phyloP scores from a whole-genome alignment of 768 basidiomycete species.

The Tricholoma sp. region DNA sequence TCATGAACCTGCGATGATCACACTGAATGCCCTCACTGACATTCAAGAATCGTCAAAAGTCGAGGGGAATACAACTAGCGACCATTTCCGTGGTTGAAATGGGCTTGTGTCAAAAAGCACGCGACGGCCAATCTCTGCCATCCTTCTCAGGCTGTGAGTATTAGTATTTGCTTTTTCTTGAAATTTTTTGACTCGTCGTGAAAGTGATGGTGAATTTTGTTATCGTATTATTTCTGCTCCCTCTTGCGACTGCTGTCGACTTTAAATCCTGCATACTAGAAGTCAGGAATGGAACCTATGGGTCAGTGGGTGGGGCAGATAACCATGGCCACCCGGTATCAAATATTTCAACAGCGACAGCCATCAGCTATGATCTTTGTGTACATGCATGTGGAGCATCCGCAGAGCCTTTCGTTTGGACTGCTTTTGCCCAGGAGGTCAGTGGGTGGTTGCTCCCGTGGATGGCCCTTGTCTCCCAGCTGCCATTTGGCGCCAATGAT shows the following conservation, averaged over 20 bases:
- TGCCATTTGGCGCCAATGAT: conserved; percentile 41
- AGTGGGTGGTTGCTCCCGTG: conserved; percentile 44
- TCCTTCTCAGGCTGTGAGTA: too few species aligned
- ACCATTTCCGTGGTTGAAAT: too few species aligned
- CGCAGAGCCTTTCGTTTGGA: conserved; percentile 24
- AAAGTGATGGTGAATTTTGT: background rate
- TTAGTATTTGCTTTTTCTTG: background rate
- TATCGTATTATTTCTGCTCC: background rate
- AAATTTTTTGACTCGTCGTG: background rate
- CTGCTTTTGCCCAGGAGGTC: conserved; percentile 32
- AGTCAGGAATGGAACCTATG: conserved; percentile 11
- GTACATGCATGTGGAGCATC: conserved; percentile 19
- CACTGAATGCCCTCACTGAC: too few species aligned
- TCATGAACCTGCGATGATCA: too few species aligned
- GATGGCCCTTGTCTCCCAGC: conserved; percentile 42
- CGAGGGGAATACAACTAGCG: too few species aligned
- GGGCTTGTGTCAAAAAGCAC: too few species aligned
- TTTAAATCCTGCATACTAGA: conserved; percentile 18
- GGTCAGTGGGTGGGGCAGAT: conserved; percentile 19
- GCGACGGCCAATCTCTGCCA: too few species aligned
- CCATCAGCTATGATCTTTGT: conserved; percentile 27
- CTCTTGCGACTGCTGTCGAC: conserved; percentile 8
- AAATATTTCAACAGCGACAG: conserved; percentile 18
- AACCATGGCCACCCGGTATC: conserved; percentile 20
- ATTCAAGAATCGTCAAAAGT: too few species aligned